Base-by-base conservation (phyloP, 306 rosid genomes). In the Sindora glabra region DNA sequence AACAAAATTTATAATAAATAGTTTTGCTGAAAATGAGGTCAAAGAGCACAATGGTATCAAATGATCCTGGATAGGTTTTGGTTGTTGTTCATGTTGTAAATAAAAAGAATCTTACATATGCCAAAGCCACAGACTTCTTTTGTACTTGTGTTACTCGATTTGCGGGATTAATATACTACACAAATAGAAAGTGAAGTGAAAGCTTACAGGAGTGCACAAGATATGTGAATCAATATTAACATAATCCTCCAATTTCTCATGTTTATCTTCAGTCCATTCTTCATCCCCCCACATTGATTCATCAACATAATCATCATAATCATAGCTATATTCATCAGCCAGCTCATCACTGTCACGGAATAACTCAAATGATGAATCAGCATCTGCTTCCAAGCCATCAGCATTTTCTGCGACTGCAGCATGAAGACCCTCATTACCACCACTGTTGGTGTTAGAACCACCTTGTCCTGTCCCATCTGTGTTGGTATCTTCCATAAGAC, bases 231-330 rank as follows among this genome's bases (percentile, higher is more conserved):
- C 97, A 71, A 94, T 67, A 56, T 80, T 79, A 66, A 94, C 82
- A 68, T 71, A 84, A 67, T 94, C 99, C 79, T 94, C 99, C 67
- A 74, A 14, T 70, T 65, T 89, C 61, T 82, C 95, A 2, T 89
- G 99, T 51, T 76, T 59, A 44, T 8, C 73, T 70, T 94, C 99
- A 67, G 70, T 51, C 94, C 92, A 94, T 55, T 86, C 99, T 76
- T 94, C 99, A 47, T 80, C 95, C 70, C 95, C 99, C 99, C 99
- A 94, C 97, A 86, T 64, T 38, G 94, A 29, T 42, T 86, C 97
- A 71, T 89, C 87, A 71, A 71, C 90, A 80, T 80, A 89, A 71
- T 92, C 99, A 58, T 92, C 95, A 62, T 92, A 89, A 71, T 94
- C 97, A 65, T 94, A 89, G 66, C 48, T 84, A 55, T 89, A 86